phyloP scores from a whole-genome alignment of 139 green algal genomes.

The Chlorella sp. region DNA sequence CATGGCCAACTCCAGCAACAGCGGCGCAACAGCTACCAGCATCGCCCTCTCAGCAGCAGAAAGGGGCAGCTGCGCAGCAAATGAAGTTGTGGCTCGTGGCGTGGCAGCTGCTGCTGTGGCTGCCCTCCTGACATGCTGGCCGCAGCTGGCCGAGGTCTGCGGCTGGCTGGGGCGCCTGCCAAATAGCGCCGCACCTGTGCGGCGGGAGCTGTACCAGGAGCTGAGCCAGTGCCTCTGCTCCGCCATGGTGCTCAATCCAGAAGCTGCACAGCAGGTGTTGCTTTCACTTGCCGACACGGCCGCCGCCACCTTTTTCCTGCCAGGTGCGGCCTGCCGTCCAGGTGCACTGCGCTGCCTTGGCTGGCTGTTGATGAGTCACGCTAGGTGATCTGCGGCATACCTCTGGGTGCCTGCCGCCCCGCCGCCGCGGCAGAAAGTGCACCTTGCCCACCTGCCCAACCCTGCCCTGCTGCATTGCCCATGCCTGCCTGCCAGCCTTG shows the following conservation, averaged over 20 bases:
- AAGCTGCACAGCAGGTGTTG: neutral
- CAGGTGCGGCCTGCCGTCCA: neutral
- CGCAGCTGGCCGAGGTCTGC: slow-evolving; percentile 10
- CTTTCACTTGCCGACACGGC: neutral
- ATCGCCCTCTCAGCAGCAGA: too few species aligned
- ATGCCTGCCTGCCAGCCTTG: too few species aligned
- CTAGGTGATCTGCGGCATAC: neutral
- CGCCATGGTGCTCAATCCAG: slow-evolving; percentile 1
- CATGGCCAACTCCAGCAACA: neutral
- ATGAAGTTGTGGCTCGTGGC: neutral
- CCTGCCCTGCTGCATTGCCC: too few species aligned
- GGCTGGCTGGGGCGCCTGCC: neutral
- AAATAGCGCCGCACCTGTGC: neutral
- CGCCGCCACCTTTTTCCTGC: slow-evolving; percentile 17
- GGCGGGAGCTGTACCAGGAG: slow-evolving; percentile 15
- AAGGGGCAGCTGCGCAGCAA: neutral
- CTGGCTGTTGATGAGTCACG: neutral
- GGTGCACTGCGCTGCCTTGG: too few species aligned
- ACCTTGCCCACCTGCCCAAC: neutral
- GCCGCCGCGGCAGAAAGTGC: too few species aligned
- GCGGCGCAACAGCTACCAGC: neutral
- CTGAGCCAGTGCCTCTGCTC: slow-evolving; percentile 11
- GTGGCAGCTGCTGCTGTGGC: slow-evolving; percentile 5
- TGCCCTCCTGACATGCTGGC: slow-evolving; percentile 24
- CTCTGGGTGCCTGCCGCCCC: too few species aligned